Conservation (phyloP, 2,329 filamentous ascomycete genomes). For the Cladosporium sp. region DNA sequence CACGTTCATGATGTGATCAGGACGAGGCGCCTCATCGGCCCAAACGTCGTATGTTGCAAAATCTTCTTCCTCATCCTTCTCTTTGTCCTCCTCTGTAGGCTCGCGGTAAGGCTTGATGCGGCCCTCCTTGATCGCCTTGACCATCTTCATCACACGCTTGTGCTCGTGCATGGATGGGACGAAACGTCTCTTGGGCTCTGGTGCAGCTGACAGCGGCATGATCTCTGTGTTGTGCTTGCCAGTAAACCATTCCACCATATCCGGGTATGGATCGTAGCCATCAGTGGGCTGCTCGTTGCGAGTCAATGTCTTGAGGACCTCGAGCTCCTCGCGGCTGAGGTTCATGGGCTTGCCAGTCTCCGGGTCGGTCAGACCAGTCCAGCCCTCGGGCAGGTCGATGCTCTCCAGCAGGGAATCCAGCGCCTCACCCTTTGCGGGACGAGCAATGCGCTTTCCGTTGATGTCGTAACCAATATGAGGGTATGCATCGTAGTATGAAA, state of each 20-base stretch:
- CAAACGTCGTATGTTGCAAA: slow-evolving; percentile 83
- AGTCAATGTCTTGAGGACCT: slow-evolving; percentile 84
- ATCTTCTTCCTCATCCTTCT: slow-evolving; percentile 66
- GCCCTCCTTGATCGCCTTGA: slow-evolving; percentile 91
- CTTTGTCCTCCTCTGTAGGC: slow-evolving; percentile 60
- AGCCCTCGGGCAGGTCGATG: slow-evolving; percentile 95
- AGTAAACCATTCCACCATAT: slow-evolving; percentile 92
- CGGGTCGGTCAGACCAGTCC: slow-evolving; percentile 93
- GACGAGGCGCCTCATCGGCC: slow-evolving; percentile 83
- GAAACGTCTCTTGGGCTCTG: slow-evolving; percentile 93
- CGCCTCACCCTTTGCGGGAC: slow-evolving; percentile 89
- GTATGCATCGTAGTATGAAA: slow-evolving; percentile 95
- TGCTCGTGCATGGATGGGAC: slow-evolving; percentile 95
- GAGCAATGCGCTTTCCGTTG: slow-evolving; percentile 97
- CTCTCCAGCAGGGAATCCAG: slow-evolving; percentile 91
- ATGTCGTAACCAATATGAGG: slow-evolving; percentile 99
- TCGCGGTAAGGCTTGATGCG: slow-evolving; percentile 88
- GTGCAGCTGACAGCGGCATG: slow-evolving; percentile 92
- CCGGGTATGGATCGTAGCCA: slow-evolving; percentile 89
- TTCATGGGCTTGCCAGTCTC: slow-evolving; percentile 90
- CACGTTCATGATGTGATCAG: slow-evolving; percentile 89
- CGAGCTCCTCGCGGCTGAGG: slow-evolving; percentile 81
- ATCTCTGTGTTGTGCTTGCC: slow-evolving; percentile 77
- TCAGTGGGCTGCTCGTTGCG: slow-evolving; percentile 85
- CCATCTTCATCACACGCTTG: slow-evolving; percentile 95